Base-by-base conservation (phyloP, 1,139 yeast species). In the Taphrina deformans region DNA sequence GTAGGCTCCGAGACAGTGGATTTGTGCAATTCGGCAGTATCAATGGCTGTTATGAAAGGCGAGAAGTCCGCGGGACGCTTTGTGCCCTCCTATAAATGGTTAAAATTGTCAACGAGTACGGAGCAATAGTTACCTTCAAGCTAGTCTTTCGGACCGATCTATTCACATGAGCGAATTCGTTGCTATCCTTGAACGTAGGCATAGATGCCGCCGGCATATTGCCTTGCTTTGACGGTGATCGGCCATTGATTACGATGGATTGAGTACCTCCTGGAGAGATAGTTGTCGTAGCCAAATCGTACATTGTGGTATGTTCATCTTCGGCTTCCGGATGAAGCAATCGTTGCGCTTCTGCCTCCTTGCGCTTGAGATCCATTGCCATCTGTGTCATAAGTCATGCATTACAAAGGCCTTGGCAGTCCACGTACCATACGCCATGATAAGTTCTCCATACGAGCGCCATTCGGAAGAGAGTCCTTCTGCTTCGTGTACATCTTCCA, bases 401-500 rank as follows among this genome's bases (percentile, higher is more conserved):
- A n/a, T n/a, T n/a, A n/a, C 5, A 31, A 31, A 2, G 35, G 14
- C 14, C 35, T 31, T 31, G 14, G 5, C 9, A 2, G 9, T 31
- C 14, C 14, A 2, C 14, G 35, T 40, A 59, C 63, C 84, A 90
- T 82, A 69, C 96, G 77, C 96, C 96, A 89, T 12, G 95, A 86
- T 62, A 89, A 76, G 73, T 89, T 89, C 73, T 88, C 90, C 85
- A 89, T 86, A 56, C 96, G 79, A 50, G 83, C 81, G 67, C 83
- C 82, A 74, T 87, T 85, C 0, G 96, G 96, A 58, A 89, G 77
- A n/a, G 87, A 82, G n/a, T 88, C 85, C 69, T 83, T 84, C 18
- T 95, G 95, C 71, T 83, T 83, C 63, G 87, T 80, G 75, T 89
- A 89, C 85, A 89, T 83, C 72, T 84, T 85, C 96, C 96, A 89